A percentile compares a stretch with the other conserved stretches of the same genome.
phyloP scores from a whole-genome alignment of 2,329 filamentous ascomycete genomes.

The Lachnum nothofagi region DNA sequence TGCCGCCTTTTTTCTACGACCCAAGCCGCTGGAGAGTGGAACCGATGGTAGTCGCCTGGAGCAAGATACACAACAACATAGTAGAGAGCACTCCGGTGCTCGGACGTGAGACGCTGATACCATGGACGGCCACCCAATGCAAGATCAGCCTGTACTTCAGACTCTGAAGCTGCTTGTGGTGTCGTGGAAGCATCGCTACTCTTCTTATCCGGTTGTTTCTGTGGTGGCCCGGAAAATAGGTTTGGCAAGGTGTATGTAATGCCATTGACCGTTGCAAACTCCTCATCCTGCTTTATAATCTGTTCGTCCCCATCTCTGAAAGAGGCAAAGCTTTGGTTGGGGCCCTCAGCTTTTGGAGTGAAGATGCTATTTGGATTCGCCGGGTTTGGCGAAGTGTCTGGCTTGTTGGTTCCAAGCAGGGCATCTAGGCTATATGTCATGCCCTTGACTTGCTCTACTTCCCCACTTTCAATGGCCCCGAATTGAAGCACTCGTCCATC shows the following conservation, averaged over 20 bases:
- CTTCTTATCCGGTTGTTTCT: constrained; percentile 35
- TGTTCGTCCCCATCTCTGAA: constrained; percentile 46
- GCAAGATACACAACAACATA: constrained; percentile 95
- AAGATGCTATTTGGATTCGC: constrained; percentile 46
- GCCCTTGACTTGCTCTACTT: constrained; percentile 97
- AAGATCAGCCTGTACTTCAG: constrained; percentile 77
- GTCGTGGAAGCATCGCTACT: constrained; percentile 68
- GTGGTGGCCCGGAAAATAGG: constrained; percentile 68
- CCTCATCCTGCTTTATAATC: constrained; percentile 73
- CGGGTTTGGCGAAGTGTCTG: constrained; percentile 34
- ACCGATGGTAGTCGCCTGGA: constrained; percentile 95
- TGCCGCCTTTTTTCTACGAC: constrained; percentile 92
- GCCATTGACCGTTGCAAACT: constrained; percentile 90
- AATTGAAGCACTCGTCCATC: constrained; percentile 91
- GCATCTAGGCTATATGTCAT: constrained; percentile 97
- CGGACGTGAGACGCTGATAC: constrained; percentile 61
- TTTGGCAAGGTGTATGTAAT: constrained; percentile 91
- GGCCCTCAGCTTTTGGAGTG: constrained; percentile 17
- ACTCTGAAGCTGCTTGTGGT: constrained; percentile 66
- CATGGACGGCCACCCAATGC: constrained; percentile 66
- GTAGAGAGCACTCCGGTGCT: constrained; percentile 70
- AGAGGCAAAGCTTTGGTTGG: constrained; percentile 26
- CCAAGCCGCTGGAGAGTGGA: constrained; percentile 93
- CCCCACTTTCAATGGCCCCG: constrained; percentile 83
- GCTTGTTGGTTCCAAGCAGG: constrained; percentile 67